Evolutionary conservation across 768 basidiomycete genomes (phyloP), one percentile per base, ranked within the genome.

Genomic region (Mycena galericulata): DNA sequence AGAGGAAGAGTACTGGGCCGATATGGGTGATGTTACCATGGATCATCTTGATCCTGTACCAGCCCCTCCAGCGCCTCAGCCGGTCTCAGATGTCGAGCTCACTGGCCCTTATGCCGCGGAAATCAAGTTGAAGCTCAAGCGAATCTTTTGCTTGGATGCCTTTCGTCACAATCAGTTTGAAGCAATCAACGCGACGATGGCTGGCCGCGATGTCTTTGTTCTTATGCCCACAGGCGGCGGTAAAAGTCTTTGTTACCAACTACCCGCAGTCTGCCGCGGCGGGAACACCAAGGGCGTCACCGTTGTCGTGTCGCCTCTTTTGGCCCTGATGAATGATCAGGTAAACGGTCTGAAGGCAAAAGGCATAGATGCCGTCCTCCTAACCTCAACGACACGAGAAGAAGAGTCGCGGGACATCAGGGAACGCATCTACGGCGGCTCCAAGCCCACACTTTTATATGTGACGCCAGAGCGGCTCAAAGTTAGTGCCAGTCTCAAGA

Each of bases 161-260:
- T 99, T 99, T 78, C 88, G 97, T 36, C 79, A 78, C 17, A 93
- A 98, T 78, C 98, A 99, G 75, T 85, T 96, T 43, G 91, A 93
- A 74, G 95, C 94, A 2, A 93, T 99, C 69, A 86, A 88, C 47
- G 92, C 92, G 18, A 90, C 93, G 0, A 81, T 99, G 78, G 83
- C 85, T 2, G 95, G 92, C 10, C 87, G 84, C 61, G 97, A 99
- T 74, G 94, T 95, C 20, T 96, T 99, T 71, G 94, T 98, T 20
- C 86, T 99, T 10, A 97, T 98, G 89, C 98, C 98, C 1, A 99
- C 98, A 1, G 96, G 96, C 38, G 96, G 96, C 5, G 95, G 95
- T 1, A 96, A 97, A 80, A 93, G 92, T 73, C 82, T 96, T 41
- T 95, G 92, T 72, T 96, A 91, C 78, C 91, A 98, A 77, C 89